Conservation (phyloP, 2,329 filamentous ascomycete species). For the Pseudogymnoascus sp. region DNA sequence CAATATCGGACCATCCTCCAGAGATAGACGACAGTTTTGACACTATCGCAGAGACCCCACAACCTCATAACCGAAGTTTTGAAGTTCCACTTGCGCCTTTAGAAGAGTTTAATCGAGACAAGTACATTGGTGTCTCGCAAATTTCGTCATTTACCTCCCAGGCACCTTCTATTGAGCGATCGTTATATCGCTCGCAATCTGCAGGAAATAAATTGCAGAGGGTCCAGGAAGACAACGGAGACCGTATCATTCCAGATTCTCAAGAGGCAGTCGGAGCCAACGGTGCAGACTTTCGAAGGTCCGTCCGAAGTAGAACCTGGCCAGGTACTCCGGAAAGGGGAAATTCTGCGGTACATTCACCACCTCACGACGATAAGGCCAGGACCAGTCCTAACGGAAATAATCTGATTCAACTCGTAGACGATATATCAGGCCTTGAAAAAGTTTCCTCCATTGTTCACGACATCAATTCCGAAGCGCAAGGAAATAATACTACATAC, state of each 20-base stretch:
- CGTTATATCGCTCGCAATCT: not conserved
- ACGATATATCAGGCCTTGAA: not conserved
- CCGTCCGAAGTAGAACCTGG: slow-evolving; percentile 10
- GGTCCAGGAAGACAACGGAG: slow-evolving; percentile 10
- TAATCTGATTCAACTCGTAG: not conserved
- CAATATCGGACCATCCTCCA: not conserved
- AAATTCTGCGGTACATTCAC: not conserved
- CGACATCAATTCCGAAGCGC: not conserved
- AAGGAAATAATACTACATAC: not conserved
- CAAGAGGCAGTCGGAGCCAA: slow-evolving; percentile 23
- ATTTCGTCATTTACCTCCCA: slow-evolving; percentile 12
- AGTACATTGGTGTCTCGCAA: not conserved
- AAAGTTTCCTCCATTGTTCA: not conserved
- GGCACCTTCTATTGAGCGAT: not conserved
- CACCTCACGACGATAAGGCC: not conserved
- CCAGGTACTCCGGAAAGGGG: not conserved
- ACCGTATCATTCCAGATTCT: slow-evolving; percentile 27
- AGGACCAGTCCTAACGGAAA: not conserved
- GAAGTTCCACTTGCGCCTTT: not conserved
- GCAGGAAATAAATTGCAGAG: slow-evolving; percentile 8
- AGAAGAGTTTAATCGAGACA: not conserved
- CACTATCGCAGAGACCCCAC: not conserved
- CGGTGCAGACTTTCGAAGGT: slow-evolving; percentile 17
- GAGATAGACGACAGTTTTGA: slow-evolving; percentile 1
- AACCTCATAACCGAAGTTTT: not conserved